Base-by-base conservation (phyloP, 495 filamentous ascomycete genomes). In the Penicillium dipodomyicola region DNA sequence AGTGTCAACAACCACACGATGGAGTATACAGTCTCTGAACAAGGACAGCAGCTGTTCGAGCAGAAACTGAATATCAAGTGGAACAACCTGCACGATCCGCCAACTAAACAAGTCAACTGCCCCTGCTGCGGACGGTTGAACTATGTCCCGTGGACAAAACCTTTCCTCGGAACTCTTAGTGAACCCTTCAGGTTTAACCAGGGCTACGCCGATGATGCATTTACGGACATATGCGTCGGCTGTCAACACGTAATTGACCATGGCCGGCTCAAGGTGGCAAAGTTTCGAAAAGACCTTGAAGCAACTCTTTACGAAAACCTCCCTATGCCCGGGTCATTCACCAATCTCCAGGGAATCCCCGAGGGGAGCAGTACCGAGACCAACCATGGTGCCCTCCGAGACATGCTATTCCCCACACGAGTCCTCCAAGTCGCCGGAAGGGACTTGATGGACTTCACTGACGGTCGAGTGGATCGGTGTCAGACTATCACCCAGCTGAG, bases 161-260 rank as follows among this genome's bases (percentile, higher is more conserved):
- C 58, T 4, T 40, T 45, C 5, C 61, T 69, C 0, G 55, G 35
- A 0, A 44, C 51, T 0, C 33, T 66, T 30, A 47, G 54, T 2
- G 29, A 63, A 12, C 59, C 62, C 22, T 65, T 68, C 49, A 33
- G 48, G 20, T 27, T 59, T 2, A 44, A 48, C 45, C 54, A 56
- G n/a, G 88, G 88, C 27, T 88, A 82, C 56, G 85, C 86, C 9
- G 88, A 92, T 57, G 75, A 76, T 47, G 73, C 77, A 3, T 82
- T 91, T 35, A 43, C 52, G 0, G 64, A 52, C 1, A 39, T 20
- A 8, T 79, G 78, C 57, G 50, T 61, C 9, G 61, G 62, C 20
- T 91, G 88, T 66, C 57, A 52, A 14, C 68, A 72, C 27, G 56
- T 58, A 4, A 76, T 90, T 44, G 66, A 71, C 20, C 83, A 83